These are phyloP conservation scores for Macrolepiota dolichaula DNA, from an alignment of 768 basidiomycete species.

Conservation along the genomic window DNA sequence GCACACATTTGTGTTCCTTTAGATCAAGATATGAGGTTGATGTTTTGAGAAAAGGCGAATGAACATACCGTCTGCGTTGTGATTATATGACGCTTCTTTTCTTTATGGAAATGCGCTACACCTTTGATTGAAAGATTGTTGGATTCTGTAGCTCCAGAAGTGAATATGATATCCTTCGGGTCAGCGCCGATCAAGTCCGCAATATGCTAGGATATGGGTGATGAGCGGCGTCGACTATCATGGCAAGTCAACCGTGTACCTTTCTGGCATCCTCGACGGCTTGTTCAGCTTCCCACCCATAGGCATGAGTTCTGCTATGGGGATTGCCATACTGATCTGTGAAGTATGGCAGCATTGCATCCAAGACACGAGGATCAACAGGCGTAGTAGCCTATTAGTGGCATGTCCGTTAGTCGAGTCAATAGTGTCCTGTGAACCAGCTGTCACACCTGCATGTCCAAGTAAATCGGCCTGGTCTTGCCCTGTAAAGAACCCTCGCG, in stretches of 20 bases:
- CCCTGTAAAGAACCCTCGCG: conserved; percentile 54
- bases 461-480: conserved; percentile 87
- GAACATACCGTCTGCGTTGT: conserved; percentile 85
- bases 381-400: conserved; percentile 88
- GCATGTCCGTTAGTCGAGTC: conserved; percentile 11
- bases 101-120: conserved; percentile 91
- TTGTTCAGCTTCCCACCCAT: conserved; percentile 98
- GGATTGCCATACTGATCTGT: conserved; percentile 98
- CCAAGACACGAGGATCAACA: conserved; percentile 93
- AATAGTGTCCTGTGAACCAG: conserved; percentile 1
- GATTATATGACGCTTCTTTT: conserved; percentile 90
- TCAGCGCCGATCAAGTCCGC: conserved; percentile 94
- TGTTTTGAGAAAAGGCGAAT: neutral
- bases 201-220: conserved; percentile 54
- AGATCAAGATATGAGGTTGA: neutral
- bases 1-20: conserved; percentile 97
- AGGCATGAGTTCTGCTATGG: conserved; percentile 96
- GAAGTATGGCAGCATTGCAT: conserved; percentile 93
- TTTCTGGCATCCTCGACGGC: conserved; percentile 91
- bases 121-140: conserved; percentile 99
- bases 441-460: conserved; percentile 86
- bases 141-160: conserved; percentile 95
- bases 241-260: conserved; percentile 33
- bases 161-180: conserved; percentile 94
- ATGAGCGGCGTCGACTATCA: neutral